Conservation (phyloP, 2,329 filamentous ascomycete genomes). For the Alternaria sp. region DNA sequence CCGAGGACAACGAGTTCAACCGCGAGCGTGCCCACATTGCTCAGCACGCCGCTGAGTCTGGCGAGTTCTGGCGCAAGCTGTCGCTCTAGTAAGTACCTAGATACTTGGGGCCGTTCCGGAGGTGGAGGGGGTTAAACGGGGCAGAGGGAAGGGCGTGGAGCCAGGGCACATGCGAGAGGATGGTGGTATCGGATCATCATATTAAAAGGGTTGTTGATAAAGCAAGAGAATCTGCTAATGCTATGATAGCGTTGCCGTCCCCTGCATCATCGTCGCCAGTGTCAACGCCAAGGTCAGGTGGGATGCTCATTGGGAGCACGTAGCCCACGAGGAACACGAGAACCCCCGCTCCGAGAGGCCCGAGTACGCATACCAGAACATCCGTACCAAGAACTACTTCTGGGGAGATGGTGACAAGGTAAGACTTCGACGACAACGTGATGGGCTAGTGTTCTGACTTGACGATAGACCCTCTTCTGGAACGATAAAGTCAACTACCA, state of each 20-base stretch:
- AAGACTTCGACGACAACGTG: constrained; percentile 26
- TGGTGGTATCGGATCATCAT: neutral
- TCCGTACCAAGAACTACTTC: constrained; percentile 92
- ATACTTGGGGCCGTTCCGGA: neutral
- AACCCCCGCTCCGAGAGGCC: constrained; percentile 82
- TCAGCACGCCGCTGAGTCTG: constrained; percentile 83
- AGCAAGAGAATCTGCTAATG: constrained; percentile 18
- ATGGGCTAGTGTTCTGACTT: constrained; percentile 2
- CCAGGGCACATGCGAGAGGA: neutral
- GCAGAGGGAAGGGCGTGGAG: neutral
- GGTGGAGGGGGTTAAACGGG: neutral
- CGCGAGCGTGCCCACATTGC: constrained; percentile 89
- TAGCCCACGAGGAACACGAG: constrained; percentile 67
- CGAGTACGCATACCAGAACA: constrained; percentile 98
- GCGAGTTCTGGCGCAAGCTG: constrained; percentile 94
- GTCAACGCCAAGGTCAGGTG: constrained; percentile 91
- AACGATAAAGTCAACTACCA: constrained; percentile 96
- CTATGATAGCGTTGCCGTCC: constrained; percentile 72
- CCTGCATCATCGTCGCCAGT: constrained; percentile 71
- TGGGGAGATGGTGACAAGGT: constrained; percentile 98
- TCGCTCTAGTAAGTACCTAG: constrained; percentile 80
- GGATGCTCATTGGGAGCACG: constrained; percentile 98
- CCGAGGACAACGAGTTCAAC: constrained; percentile 88
- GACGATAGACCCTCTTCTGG: constrained; percentile 68
- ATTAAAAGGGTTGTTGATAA: neutral